Evolutionary conservation across 176 grass and related monocot genomes (phyloP), one percentile per base, ranked within the genome.

Genomic region (Zoysia pacifica): DNA sequence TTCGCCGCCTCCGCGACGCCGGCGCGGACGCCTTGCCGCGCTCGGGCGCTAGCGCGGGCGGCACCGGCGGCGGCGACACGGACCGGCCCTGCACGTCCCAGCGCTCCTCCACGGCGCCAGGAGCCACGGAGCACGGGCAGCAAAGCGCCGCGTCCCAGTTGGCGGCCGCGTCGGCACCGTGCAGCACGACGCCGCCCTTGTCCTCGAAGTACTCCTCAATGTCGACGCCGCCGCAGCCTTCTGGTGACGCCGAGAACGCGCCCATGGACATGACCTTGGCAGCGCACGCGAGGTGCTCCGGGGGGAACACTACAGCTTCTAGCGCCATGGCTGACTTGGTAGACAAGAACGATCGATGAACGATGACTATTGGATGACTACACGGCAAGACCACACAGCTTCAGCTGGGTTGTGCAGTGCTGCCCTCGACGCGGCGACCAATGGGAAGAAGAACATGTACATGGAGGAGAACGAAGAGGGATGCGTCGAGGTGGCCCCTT

Each of bases 291-390:
- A 81, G 72, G 54, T 67, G 82, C 58, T 81, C 72, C 2, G 37
- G 44, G 1, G 87, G 72, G 58, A 89, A 89, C 72, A 85, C 82
- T 77, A 89, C 87, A 1, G 82, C 87, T 59, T 89, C 77, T 0
- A 85, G 65, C 77, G 77, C 77, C 72, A 89, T 43, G 11, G 10
- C 81, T 12, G 50, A 15, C 14, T 55, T 18, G 53, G 11, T 62
- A 5, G 11, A 20, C 2, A 5, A 13, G 18, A 51, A 28, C 28
- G 28, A 28, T 28, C 28, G 28, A 28, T 28, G 35, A 43, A 52
- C 7, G 79, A 9, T 11, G 48, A 16, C 59, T 60, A 49, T 38
- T 62, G 7, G 48, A 62, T 62, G 11, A n/a, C 18, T 48, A 73
- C 1, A 36, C 53, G n/a, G 59, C 28, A 28, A 28, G 28, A 28